Percentiles rank a stretch among this genome's conserved stretches.
phyloP scores from a whole-genome alignment of 225 moss, liverwort and hornwort species.

The Takakia lepidozioides region DNA sequence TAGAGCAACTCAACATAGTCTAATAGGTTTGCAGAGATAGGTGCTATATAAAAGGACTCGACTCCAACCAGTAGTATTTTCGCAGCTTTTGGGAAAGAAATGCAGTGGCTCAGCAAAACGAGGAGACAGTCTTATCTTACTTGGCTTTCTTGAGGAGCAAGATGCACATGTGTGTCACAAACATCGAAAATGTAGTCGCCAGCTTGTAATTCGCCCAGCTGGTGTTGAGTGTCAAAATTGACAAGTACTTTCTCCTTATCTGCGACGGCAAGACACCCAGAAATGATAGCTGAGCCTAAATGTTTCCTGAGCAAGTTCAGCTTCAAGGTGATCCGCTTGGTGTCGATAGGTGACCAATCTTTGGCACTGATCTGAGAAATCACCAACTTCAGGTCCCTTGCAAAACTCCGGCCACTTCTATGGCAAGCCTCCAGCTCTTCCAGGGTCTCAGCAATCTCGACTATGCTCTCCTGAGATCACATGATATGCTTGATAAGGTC shows the following conservation, averaged over 20 bases:
- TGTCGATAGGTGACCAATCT: constrained; percentile 20
- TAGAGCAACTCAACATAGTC: too few relatives aligned
- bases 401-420: constrained; percentile 6
- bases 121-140: too few relatives aligned
- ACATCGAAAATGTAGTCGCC: neutral
- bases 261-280: neutral
- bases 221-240: neutral
- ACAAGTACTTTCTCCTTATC: neutral
- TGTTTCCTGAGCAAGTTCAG: neutral
- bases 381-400: constrained; percentile 12
- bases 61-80: too few relatives aligned
- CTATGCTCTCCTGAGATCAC: constrained; percentile 8
- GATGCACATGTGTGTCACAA: constrained; percentile 3
- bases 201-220: too few relatives aligned
- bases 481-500: too few relatives aligned
- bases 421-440: neutral
- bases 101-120: too few relatives aligned
- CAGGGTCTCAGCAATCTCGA: constrained; percentile 2
- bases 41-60: too few relatives aligned
- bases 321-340: constrained; percentile 2
- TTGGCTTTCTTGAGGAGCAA: neutral
- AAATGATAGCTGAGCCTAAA: neutral
- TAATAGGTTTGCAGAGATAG: too few relatives aligned
- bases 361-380: constrained; percentile 15
- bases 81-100: too few relatives aligned